Conservation (phyloP, 768 basidiomycete species). For the Trametes punicea region DNA sequence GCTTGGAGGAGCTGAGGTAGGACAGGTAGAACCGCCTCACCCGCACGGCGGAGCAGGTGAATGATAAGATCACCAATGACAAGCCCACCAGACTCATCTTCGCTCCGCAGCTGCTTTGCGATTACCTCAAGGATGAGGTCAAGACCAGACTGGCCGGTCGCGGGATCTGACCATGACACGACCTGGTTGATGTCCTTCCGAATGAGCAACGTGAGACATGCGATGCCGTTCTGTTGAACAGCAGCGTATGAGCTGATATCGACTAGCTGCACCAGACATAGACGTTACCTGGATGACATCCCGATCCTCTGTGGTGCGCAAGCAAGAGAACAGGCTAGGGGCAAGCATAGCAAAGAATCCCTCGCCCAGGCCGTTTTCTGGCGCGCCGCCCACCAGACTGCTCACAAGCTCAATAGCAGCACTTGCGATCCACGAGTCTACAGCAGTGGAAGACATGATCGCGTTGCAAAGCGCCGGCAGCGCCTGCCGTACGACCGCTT, state of each 20-base stretch:
- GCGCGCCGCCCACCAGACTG: conserved; percentile 66
- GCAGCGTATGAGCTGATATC: not conserved
- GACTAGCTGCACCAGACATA: not conserved
- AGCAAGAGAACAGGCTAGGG: conserved; percentile 66
- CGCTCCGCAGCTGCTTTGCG: conserved; percentile 68
- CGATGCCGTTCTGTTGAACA: conserved; percentile 65
- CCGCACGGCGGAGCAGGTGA: conserved; percentile 82
- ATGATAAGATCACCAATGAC: conserved; percentile 95
- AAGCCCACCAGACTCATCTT: conserved; percentile 90
- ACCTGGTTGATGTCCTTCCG: conserved; percentile 86
- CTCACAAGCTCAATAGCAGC: conserved; percentile 82
- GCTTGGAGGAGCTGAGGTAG: conserved; percentile 85
- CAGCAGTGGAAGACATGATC: conserved; percentile 52
- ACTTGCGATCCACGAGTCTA: conserved; percentile 72
- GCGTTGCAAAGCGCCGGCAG: conserved; percentile 70
- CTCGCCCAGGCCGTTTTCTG: conserved; percentile 63
- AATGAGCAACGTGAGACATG: conserved; percentile 77
- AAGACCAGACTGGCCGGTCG: conserved; percentile 68
- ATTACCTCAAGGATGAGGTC: conserved; percentile 72
- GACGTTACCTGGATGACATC: conserved; percentile 72
- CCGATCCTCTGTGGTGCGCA: conserved; percentile 75
- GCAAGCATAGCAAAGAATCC: conserved; percentile 79
- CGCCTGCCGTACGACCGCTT: conserved; percentile 66
- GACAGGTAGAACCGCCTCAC: conserved; percentile 75
- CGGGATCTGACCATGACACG: conserved; percentile 64